A percentile compares a stretch with the other conserved stretches of the same genome.
phyloP scores from a whole-genome alignment of 1,284 basidiomycete species.

The Apiotrichum veenhuisii region DNA sequence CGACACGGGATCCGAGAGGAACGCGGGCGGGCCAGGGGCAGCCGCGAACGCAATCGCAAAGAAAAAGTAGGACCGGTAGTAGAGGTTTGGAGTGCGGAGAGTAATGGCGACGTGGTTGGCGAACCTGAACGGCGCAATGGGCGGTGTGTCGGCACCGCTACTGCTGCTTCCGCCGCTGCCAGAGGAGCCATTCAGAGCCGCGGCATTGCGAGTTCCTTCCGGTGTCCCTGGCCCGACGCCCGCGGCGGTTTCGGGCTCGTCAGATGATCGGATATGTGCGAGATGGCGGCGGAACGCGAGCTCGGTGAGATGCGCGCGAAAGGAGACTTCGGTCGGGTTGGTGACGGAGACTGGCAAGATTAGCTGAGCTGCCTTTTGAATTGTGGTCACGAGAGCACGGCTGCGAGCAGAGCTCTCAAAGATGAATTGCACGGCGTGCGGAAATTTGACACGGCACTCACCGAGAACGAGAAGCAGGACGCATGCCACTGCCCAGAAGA shows the following conservation, averaged over 20 bases:
- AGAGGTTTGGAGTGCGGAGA: slow-evolving; percentile 76
- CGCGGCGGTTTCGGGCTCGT: slow-evolving; percentile 52
- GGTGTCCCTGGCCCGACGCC: slow-evolving; percentile 38
- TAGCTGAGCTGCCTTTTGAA: no score
- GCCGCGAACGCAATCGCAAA: slow-evolving; percentile 70
- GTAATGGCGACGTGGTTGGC: slow-evolving; percentile 86
- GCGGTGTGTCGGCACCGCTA: slow-evolving; percentile 37
- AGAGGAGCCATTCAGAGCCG: background rate
- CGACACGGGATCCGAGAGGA: slow-evolving; percentile 35
- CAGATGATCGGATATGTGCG: slow-evolving; percentile 67
- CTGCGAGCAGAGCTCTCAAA: background rate
- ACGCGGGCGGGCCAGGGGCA: slow-evolving; percentile 41
- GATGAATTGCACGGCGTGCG: no score
- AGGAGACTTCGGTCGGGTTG: slow-evolving; percentile 86
- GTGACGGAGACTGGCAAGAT: slow-evolving; percentile 74
- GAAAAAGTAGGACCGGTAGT: slow-evolving; percentile 51
- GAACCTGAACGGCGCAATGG: slow-evolving; percentile 66
- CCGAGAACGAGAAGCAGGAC: slow-evolving; percentile 33
- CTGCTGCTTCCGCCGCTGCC: slow-evolving; percentile 42
- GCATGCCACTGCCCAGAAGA: slow-evolving; percentile 37
- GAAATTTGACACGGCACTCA: no score
- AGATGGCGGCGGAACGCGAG: slow-evolving; percentile 91
- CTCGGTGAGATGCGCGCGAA: slow-evolving; percentile 89
- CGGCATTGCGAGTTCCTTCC: slow-evolving; percentile 26
- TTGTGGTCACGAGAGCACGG: background rate